Base-by-base conservation (phyloP, 306 rosid species). In the Trichosanthes truncata region DNA sequence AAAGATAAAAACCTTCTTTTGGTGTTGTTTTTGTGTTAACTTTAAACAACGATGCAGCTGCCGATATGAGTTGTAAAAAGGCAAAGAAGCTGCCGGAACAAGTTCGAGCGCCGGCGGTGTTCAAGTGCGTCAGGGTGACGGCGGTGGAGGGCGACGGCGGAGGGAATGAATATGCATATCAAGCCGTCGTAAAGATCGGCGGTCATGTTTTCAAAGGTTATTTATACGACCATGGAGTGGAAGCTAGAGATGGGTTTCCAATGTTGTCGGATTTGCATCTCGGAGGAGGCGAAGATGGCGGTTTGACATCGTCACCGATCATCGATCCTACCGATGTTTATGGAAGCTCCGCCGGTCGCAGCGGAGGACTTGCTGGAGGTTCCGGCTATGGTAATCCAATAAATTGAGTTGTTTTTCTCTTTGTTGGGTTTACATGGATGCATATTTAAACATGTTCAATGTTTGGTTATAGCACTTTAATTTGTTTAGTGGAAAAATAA, bases 141-240 rank as follows among this genome's bases (percentile, higher is more conserved):
- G 48, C 59, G 23, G 59, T 74, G 55, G 59, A 74, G 21, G 78
- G 59, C 1, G 38, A 53, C 14, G 35, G 55, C 1, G 67, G 72
- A 0, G 72, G 72, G 46, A 36, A 65, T 65, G 78, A 74, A 52
- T 52, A 45, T 25, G 78, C 60, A 13, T 74, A 74, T 33, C 78
- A 74, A 33, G 78, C 78, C 5, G 59, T 48, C 6, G 78, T 74
- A 61, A 74, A 48, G n/a, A 74, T 74, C 7, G 59, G 78, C 17
- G 78, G 78, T 21, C 78, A 74, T 74, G 40, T 74, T 4, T 74
- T 74, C n/a, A 41, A 45, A 33, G 78, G 78, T 4, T 74, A 45
- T 48, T 18, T 74, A 48, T 74, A 74, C 43, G 78, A 74, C 40
- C 57, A 74, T 25, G 78, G 78, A 31, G 78, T 26, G 26, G 78